Percentiles rank a stretch among this genome's conserved stretches.
These are phyloP conservation scores for Pseudogymnoascus sp. DNA, from an alignment of 2,329 filamentous ascomycete genomes.

Conservation along the genomic window DNA sequence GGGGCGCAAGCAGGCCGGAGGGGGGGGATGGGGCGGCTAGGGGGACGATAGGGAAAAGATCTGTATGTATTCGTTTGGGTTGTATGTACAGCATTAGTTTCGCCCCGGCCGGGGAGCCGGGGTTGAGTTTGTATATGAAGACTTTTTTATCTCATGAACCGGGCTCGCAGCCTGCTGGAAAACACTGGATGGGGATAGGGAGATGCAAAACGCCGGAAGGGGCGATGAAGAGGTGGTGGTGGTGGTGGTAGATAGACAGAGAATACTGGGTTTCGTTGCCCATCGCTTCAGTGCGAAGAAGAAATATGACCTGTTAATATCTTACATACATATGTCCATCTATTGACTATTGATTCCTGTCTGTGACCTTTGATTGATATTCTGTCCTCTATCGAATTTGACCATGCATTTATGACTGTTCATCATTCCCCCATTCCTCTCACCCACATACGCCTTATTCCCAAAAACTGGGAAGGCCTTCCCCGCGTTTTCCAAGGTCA, in stretches of 20 bases:
- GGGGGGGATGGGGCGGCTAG: background rate
- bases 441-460: background rate
- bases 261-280: background rate
- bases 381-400: background rate
- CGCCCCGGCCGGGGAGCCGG: background rate
- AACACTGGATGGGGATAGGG: conserved; percentile 1
- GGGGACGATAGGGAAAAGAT: background rate
- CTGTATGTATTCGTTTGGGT: conserved; percentile 3
- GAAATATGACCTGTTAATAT: conserved; percentile 2
- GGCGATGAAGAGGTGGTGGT: background rate
- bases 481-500: background rate
- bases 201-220: background rate
- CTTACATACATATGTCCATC: background rate
- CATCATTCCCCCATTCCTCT: background rate
- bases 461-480: background rate
- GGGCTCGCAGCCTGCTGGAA: background rate
- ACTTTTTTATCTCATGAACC: background rate
- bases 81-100: conserved; percentile 6
- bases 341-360: background rate
- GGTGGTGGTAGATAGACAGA: background rate
- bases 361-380: background rate
- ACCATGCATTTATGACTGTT: background rate
- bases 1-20: no score
- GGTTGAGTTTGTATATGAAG: background rate
- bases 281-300: background rate